Percentiles rank a stretch among this genome's conserved stretches.
Evolutionary conservation across 345 rosid species (phyloP).

Genomic region (Gossypium anomalum): DNA sequence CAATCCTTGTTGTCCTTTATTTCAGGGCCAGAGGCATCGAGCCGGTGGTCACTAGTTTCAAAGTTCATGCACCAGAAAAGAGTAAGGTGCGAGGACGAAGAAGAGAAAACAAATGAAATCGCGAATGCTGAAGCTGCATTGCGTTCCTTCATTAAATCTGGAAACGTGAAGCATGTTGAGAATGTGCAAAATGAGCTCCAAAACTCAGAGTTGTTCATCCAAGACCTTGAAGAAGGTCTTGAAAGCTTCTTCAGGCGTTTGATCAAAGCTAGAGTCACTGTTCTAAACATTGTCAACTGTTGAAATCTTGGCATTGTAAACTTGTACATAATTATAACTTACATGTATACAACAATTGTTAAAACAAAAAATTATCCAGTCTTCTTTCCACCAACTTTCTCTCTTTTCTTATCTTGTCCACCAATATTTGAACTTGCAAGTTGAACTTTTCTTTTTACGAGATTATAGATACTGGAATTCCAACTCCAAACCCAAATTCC

Average conservation of each 20-base stretch:
- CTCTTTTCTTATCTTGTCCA: background rate
- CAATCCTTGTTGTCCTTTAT: constrained; percentile 35
- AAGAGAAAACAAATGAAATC: constrained; percentile 27
- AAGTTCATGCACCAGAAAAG: constrained; percentile 30
- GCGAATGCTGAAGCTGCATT: constrained; percentile 25
- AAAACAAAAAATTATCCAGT: background rate
- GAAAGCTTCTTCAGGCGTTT: constrained; percentile 21
- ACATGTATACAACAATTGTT: background rate
- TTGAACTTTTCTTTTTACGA: too few relatives aligned
- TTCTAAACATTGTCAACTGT: constrained; percentile 32
- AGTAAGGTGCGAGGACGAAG: constrained; percentile 21
- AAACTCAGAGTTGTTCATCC: constrained; percentile 35
- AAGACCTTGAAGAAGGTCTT: constrained; percentile 36
- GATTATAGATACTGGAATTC: too few relatives aligned
- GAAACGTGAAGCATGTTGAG: constrained; percentile 1
- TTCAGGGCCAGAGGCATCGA: constrained; percentile 24
- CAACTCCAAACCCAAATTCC: background rate
- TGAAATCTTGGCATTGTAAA: background rate
- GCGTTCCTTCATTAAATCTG: background rate
- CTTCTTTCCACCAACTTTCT: background rate
- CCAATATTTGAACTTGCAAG: too few relatives aligned
- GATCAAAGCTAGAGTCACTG: constrained; percentile 40
- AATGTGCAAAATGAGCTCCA: constrained; percentile 22
- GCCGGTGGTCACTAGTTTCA: constrained; percentile 30
- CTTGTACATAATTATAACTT: background rate